A percentile compares a stretch with the other conserved stretches of the same genome.
Conservation (phyloP, 1,139 yeast genomes). For the Zhuliangozyma parablackwelliae region DNA sequence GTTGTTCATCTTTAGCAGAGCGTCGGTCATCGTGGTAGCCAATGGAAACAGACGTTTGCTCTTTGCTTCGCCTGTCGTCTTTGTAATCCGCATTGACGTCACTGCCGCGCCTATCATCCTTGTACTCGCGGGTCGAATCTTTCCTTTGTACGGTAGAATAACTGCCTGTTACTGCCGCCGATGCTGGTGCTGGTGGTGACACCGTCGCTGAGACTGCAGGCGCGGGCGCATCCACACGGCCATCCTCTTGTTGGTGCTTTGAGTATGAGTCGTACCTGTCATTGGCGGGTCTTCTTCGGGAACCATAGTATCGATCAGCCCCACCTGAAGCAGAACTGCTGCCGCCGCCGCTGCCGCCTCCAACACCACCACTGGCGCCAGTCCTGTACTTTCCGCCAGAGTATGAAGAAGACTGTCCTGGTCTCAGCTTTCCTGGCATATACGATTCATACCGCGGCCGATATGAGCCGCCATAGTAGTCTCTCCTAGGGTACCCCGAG, state of each 20-base stretch:
- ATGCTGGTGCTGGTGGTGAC: too few relatives aligned
- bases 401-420: too few relatives aligned
- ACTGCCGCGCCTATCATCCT: neutral
- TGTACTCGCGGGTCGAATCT: neutral
- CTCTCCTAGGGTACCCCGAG: slow-evolving; percentile 9
- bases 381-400: neutral
- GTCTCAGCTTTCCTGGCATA: slow-evolving; percentile 1
- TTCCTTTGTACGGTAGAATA: slow-evolving; percentile 1
- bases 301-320: too few relatives aligned
- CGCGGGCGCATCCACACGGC: too few relatives aligned
- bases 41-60: neutral
- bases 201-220: too few relatives aligned
- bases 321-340: neutral
- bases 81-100: neutral
- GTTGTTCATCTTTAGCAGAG: neutral
- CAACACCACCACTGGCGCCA: neutral
- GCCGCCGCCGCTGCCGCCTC: neutral
- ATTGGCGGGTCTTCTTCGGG: slow-evolving; percentile 5
- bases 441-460: slow-evolving; percentile 10
- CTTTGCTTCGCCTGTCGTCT: slow-evolving; percentile 1
- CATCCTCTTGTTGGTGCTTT: too few relatives aligned
- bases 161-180: neutral
- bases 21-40: slow-evolving; percentile 1
- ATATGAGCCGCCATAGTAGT: slow-evolving; percentile 12
- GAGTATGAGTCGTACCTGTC: slow-evolving; percentile 7